A percentile compares a stretch with the other conserved stretches of the same genome.
Evolutionary conservation across 108 stramenopile genomes (phyloP).

Genomic region (Aurantiochytrium sp.): DNA sequence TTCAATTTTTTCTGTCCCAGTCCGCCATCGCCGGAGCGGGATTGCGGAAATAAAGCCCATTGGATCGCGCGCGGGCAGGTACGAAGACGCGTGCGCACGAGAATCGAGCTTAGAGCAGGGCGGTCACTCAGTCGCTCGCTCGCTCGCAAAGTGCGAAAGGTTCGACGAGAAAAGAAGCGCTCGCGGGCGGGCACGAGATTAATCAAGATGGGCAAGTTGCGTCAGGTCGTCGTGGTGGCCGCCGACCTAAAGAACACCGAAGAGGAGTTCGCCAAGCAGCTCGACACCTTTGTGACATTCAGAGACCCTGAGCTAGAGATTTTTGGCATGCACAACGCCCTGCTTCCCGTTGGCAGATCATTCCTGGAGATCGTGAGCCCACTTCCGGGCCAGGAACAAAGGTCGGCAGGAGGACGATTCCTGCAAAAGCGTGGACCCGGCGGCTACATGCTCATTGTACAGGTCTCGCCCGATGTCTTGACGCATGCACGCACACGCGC

Average conservation of each 20-base stretch:
- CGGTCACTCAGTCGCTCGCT: too few species aligned
- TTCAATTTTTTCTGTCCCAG: too few species aligned
- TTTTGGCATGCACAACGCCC: background rate
- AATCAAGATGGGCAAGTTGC: background rate
- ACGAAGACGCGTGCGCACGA: too few species aligned
- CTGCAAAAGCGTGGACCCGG: background rate
- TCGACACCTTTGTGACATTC: background rate
- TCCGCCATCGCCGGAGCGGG: too few species aligned
- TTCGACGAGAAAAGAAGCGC: background rate
- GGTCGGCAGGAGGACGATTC: background rate
- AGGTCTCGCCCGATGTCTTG: background rate
- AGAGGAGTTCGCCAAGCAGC: background rate
- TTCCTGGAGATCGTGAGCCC: slow-evolving; percentile 13
- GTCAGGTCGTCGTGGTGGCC: slow-evolving; percentile 7
- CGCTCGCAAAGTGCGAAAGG: too few species aligned
- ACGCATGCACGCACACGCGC: background rate
- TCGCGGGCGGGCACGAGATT: background rate
- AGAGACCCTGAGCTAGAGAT: background rate
- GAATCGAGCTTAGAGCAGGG: too few species aligned
- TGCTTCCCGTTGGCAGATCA: background rate
- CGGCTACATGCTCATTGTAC: slow-evolving; percentile 11
- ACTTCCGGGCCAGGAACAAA: background rate
- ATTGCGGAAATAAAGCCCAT: too few species aligned
- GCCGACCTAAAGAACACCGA: background rate
- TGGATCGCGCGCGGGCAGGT: too few species aligned